phyloP scores from a whole-genome alignment of 805 yeast species.

The Blastobotrys mokoenaii region DNA sequence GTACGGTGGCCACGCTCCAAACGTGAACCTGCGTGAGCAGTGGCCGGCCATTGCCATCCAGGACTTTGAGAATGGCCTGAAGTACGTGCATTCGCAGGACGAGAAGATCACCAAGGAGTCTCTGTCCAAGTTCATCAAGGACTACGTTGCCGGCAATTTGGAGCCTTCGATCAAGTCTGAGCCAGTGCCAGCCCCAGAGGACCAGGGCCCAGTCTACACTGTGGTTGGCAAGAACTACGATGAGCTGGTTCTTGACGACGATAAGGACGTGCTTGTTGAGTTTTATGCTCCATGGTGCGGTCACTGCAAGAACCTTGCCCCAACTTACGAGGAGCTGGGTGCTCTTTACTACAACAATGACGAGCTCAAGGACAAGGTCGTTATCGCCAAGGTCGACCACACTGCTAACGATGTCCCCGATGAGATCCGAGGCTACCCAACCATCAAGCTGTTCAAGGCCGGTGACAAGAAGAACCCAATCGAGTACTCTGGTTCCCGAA shows the following conservation, averaged over 20 bases:
- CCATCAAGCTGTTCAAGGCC: conserved; percentile 85
- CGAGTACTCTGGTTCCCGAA: conserved; percentile 62
- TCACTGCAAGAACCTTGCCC: conserved; percentile 83
- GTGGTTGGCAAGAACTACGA: conserved; percentile 83
- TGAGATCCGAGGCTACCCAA: conserved; percentile 85
- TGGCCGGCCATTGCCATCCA: conserved; percentile 91
- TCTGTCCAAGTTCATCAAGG: conserved; percentile 53
- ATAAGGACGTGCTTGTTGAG: conserved; percentile 69
- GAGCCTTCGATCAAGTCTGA: conserved; percentile 76
- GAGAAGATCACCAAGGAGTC: conserved; percentile 41
- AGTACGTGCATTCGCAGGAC: conserved; percentile 69
- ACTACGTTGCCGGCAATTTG: conserved; percentile 55
- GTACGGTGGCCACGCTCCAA: conserved; percentile 81
- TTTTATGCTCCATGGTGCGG: conserved; percentile 99
- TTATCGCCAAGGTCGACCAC: conserved; percentile 83
- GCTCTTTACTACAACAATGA: conserved; percentile 48
- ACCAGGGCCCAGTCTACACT: conserved; percentile 63
- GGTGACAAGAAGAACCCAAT: conserved; percentile 61
- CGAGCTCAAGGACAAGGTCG: conserved; percentile 44
- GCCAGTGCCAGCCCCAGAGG: conserved; percentile 57
- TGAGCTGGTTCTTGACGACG: conserved; percentile 51
- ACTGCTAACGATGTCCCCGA: conserved; percentile 82
- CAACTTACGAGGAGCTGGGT: conserved; percentile 82
- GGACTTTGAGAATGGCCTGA: conserved; percentile 55
- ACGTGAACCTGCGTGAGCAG: conserved; percentile 72